Evolutionary conservation across 306 rosid genomes (phyloP).

Genomic region (Astragalus glycyphyllos): DNA sequence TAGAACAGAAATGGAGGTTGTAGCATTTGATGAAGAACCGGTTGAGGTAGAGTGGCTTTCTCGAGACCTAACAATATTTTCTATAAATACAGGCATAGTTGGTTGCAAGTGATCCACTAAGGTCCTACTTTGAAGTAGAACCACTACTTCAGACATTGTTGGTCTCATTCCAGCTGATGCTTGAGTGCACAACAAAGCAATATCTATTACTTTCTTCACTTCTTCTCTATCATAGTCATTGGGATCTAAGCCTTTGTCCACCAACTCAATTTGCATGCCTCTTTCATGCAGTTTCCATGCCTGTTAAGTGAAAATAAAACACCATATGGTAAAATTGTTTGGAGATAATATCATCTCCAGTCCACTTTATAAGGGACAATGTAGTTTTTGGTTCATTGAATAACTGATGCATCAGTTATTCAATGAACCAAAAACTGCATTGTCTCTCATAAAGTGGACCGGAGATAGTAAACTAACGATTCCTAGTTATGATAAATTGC

Average conservation of each 20-base stretch:
- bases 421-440: no score
- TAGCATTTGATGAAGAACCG: constrained; percentile 66
- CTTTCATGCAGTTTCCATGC: constrained; percentile 65
- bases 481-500: constrained; percentile 28
- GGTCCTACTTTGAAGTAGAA: constrained; percentile 57
- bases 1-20: constrained; percentile 50
- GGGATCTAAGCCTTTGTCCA: constrained; percentile 55
- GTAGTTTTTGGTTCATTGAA: no score
- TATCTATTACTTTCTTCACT: constrained; percentile 57
- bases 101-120: constrained; percentile 43
- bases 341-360: not conserved
- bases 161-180: constrained; percentile 65
- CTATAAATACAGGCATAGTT: constrained; percentile 66
- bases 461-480: not conserved
- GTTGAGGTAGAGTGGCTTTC: constrained; percentile 59
- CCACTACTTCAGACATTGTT: constrained; percentile 68
- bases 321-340: not conserved
- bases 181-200: constrained; percentile 68
- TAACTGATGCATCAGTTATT: no score
- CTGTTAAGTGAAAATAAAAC: constrained; percentile 37
- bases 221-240: constrained; percentile 57
- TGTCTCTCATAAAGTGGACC: no score
- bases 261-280: constrained; percentile 51
- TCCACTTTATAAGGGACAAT: no score
- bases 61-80: constrained; percentile 42